Base-by-base conservation (phyloP, 148 eudicot species). In the Cornus florida region DNA sequence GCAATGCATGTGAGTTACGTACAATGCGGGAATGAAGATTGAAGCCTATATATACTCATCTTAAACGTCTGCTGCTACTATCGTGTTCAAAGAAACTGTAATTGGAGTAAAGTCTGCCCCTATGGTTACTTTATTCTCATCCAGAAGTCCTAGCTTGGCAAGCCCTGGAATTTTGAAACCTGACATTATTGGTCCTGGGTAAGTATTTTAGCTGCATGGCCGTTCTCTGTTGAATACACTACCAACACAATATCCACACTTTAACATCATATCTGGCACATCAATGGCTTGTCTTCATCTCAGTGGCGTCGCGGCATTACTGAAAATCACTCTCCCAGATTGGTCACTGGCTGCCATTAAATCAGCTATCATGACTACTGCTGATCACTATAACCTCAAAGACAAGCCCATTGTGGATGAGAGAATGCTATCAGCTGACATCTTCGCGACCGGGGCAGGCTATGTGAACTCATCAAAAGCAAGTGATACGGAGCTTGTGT, bases 311-410 rank as follows among this genome's bases (percentile, higher is more conserved):
- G 89, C 85, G 4, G 83, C 85, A 1, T 78, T 87, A 73, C 79
- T 86, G 66, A 86, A 84, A 74, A 81, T 81, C 75, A 71, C 81
- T 23, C 89, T 84, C 35, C 89, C 89, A 28, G 70, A 76, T 70
- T 86, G 86, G 89, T 86, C 89, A 1, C 85, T 85, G 1, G 89
- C 89, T 8, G 89, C 81, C 3, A 85, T 85, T n/a, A 85, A 85
- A 31, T 85, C 88, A 0, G 88, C 88, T 0, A 85, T 85, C 78
- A 85, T 85, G 85, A 85, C 88, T 8, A 82, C 88, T 0, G 85
- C 85, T 53, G 83, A 85, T 69, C 32, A 39, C 7, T 48, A 69
- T n/a, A 82, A 82, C 70, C 81, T 73, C 11, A 75, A 70, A 5
- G 13, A 43, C 2, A 19, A 70, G 4, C 83, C 80, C 4, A 83